Evolutionary conservation across 2,329 filamentous ascomycete species (phyloP), one percentile per base, ranked within the genome.

Genomic region (Madurella fahalii): DNA sequence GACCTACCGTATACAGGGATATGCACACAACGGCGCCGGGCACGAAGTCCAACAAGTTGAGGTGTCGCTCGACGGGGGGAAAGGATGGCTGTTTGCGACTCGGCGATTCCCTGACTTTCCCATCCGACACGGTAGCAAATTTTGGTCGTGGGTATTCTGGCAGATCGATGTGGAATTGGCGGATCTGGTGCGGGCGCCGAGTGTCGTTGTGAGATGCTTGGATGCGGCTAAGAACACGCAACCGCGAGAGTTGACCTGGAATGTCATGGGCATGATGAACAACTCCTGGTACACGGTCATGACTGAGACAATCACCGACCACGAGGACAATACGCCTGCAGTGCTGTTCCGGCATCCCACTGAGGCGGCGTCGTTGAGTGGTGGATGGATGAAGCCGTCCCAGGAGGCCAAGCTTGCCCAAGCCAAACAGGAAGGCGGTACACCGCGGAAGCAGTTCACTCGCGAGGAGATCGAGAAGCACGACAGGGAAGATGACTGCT

Each of bases 141-240:
- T 77, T 60, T 80, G 77, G 78, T 74, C 77, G 0, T 81, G 78
- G 78, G 43, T 77, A 3, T 73, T 77, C 57, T 81, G 78, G 78
- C 68, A 79, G 53, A 66, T 80, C 1, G 78, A 81, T 52, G 65
- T 81, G 2, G 70, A 72, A 12, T 63, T 77, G 1, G 64, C 68
- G 1, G 70, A 77, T 55, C 62, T 81, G 4, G 59, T 77, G 4
- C 66, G 67, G 16, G 71, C 75, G 0, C 65, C 70, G 34, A 71
- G 68, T 47, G 74, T 80, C 47, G 68, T 63, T 0, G 77, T 78
- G 4, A 70, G 76, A 16, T 75, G 73, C 63, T 50, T 12, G 1
- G 53, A 56, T 47, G 45, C 53, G 7, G 30, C 40, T 12, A 58
- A 56, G 40, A 58, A 42, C 25, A 50, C n/a, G 11, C 53, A 58